Evolutionary conservation across 768 basidiomycete genomes (phyloP).

Genomic region (Sporobolomyces roseus): DNA sequence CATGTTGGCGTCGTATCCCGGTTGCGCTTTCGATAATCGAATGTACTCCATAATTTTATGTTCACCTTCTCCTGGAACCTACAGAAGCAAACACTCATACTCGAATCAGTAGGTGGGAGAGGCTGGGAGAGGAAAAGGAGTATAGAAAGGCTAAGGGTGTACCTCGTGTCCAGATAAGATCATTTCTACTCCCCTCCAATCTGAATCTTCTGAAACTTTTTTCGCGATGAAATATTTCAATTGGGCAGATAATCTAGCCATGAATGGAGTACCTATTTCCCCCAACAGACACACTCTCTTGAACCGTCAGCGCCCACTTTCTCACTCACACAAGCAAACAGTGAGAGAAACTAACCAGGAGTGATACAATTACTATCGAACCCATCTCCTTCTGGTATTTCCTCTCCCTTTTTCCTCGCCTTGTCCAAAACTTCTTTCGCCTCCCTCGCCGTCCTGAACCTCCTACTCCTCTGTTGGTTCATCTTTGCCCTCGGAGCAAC

Average conservation of each 20-base stretch:
- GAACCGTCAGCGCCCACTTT: no score
- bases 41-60: slow-evolving; percentile 99
- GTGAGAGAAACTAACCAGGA: slow-evolving; percentile 61
- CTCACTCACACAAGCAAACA: no score
- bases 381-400: slow-evolving; percentile 76
- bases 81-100: background rate
- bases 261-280: slow-evolving; percentile 78
- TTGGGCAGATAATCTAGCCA: slow-evolving; percentile 85
- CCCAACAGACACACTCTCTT: no score
- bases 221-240: slow-evolving; percentile 95
- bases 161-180: slow-evolving; percentile 93
- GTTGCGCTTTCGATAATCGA: slow-evolving; percentile 86
- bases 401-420: slow-evolving; percentile 82
- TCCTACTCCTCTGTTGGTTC: slow-evolving; percentile 93
- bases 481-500: slow-evolving; percentile 97
- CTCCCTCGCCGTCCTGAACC: slow-evolving; percentile 92
- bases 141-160: no score
- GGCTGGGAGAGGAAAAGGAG: background rate
- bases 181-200: slow-evolving; percentile 87
- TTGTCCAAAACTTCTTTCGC: slow-evolving; percentile 79
- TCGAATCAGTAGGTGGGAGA: background rate
- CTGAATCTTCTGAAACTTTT: slow-evolving; percentile 93
- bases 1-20: slow-evolving; percentile 90
- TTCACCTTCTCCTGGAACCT: slow-evolving; percentile 91
- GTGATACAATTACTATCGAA: slow-evolving; percentile 99